phyloP scores from a whole-genome alignment of 371 early-diverging fungal species.

The Coemansia sp. region DNA sequence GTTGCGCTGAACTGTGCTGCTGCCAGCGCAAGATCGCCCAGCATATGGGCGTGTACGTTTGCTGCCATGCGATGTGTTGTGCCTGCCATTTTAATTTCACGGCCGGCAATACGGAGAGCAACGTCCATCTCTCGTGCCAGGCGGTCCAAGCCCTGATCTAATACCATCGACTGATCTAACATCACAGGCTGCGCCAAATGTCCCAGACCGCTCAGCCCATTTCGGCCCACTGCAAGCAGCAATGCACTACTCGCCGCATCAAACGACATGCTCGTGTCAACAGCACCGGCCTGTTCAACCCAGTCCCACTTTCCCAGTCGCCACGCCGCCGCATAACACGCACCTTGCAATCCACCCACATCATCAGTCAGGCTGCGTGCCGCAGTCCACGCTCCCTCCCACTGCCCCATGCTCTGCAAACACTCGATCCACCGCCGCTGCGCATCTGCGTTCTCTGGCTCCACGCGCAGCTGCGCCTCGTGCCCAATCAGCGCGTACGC shows the following conservation, averaged over 20 bases:
- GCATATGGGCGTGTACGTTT: constrained; percentile 48
- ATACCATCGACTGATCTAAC: not conserved
- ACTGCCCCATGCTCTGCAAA: constrained; percentile 50
- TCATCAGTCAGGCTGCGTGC: constrained; percentile 22
- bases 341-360: constrained; percentile 12
- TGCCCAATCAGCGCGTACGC: constrained; percentile 50
- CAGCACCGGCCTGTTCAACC: constrained; percentile 10
- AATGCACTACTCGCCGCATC: constrained; percentile 34
- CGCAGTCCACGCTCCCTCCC: constrained; percentile 50
- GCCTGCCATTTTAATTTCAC: constrained; percentile 18
- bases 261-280: not conserved
- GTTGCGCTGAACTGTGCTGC: constrained; percentile 6
- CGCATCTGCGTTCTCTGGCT: constrained; percentile 25
- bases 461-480: constrained; percentile 36
- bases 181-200: constrained; percentile 15
- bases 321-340: constrained; percentile 51
- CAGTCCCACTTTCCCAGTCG: constrained; percentile 51
- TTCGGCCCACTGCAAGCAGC: constrained; percentile 7
- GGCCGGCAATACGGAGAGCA: constrained; percentile 21
- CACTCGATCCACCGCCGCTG: constrained; percentile 44
- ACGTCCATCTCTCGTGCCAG: constrained; percentile 6
- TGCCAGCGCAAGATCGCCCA: constrained; percentile 39
- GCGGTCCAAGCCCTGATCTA: not conserved
- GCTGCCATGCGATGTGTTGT: constrained; percentile 7
- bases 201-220: not conserved